Evolutionary conservation across 257 asterid species (phyloP), one percentile per base, ranked within the genome.

Genomic region (Jacaranda mimosifolia): DNA sequence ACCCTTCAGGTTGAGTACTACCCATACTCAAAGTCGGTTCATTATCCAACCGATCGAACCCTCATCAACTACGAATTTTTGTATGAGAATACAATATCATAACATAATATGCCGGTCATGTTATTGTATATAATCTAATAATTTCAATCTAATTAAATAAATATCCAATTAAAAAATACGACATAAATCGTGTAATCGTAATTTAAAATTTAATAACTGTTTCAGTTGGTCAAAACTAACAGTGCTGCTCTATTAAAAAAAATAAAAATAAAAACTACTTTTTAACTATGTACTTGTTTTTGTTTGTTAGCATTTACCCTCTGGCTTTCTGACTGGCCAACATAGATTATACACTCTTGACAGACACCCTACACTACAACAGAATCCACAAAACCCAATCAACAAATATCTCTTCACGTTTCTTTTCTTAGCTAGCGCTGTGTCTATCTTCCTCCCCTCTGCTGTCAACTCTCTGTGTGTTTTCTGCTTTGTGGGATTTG

Each of bases 341-440:
- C 69, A 73, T 13, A 43, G 68, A 56, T 19, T 21, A 45, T 48
- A 19, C 59, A 46, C 59, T 12, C 42, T 26, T 67, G 57, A 48
- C 73, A 48, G 57, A 48, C 73, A 48, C 43, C 59, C 43, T 43
- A 66, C 72, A 42, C 73, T 48, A 17, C 40, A 7, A 70, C 68
- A 73, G 74, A 71, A 66, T 72, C 78, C 72, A 55, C 70, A 55
- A 48, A 72, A 75, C 66, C 80, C 84, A 80, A 80, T 80, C 81
- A 32, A 52, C 73, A 68, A 49, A 26, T 71, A 51, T 59, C 83
- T 63, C 76, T 74, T 65, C 72, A 56, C 75, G 35, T 26, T 26
- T 26, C 32, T 26, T 48, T 59, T 45, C 53, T 36, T 46, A 39
- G 60, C 48, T 45, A n/a, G 4, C 43, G 7, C 56, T 21, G 66